A percentile compares a stretch with the other conserved stretches of the same genome.
Evolutionary conservation across 2,329 filamentous ascomycete species (phyloP).

Genomic region (Diaporthe helianthi): DNA sequence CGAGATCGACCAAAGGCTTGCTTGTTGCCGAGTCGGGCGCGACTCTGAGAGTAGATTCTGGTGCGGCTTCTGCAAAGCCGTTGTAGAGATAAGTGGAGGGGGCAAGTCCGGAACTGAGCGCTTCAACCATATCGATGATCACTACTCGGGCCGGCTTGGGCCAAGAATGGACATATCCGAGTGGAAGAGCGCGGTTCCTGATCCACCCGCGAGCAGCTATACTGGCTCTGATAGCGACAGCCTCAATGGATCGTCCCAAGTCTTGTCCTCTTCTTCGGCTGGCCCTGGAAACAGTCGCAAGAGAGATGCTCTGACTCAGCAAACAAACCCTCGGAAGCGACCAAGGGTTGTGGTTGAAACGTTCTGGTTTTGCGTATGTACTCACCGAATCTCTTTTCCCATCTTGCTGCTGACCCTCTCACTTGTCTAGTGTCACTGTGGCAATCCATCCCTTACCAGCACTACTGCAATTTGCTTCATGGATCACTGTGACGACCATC

Average conservation of each 20-base stretch:
- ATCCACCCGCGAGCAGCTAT: slow-evolving; percentile 29
- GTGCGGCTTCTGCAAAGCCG: slow-evolving; percentile 80
- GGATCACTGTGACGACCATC: slow-evolving; percentile 26
- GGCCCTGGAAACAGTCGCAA: slow-evolving; percentile 5
- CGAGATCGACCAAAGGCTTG: slow-evolving; percentile 52
- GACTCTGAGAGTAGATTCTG: slow-evolving; percentile 75
- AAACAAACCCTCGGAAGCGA: slow-evolving; percentile 12
- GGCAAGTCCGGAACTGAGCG: slow-evolving; percentile 60
- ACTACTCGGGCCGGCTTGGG: slow-evolving; percentile 63
- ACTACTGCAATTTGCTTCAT: slow-evolving; percentile 27
- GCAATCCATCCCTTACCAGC: slow-evolving; percentile 20
- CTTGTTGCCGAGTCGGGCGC: slow-evolving; percentile 66
- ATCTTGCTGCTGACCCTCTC: slow-evolving; percentile 7
- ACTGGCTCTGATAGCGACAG: slow-evolving; percentile 24
- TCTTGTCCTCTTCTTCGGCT: neutral
- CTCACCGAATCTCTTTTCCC: too few relatives aligned
- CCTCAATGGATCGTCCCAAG: slow-evolving; percentile 18
- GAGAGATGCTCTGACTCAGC: slow-evolving; percentile 7
- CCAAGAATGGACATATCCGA: slow-evolving; percentile 56
- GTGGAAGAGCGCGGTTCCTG: slow-evolving; percentile 57
- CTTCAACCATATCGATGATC: slow-evolving; percentile 77
- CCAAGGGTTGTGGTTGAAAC: neutral
- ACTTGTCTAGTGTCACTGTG: slow-evolving; percentile 26
- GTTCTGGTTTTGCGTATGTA: slow-evolving; percentile 33
- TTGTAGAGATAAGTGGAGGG: slow-evolving; percentile 58